These are phyloP conservation scores for Fusarium sp. DNA, from an alignment of 2,329 filamentous ascomycete species.

Conservation along the genomic window DNA sequence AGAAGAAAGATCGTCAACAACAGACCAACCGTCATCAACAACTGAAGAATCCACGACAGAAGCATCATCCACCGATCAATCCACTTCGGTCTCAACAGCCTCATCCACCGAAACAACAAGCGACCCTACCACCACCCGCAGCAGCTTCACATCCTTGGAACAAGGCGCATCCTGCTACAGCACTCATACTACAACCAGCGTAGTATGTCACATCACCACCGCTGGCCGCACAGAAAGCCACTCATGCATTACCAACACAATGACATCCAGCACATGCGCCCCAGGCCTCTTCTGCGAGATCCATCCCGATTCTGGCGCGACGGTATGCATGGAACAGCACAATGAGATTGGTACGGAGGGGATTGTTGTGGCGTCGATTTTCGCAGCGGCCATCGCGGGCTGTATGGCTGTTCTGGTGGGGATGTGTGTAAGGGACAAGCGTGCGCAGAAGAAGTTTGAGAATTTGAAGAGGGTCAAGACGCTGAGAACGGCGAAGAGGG, in stretches of 20 bases:
- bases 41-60: constrained; percentile 6
- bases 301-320: constrained; percentile 11
- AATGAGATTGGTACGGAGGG: constrained; percentile 13
- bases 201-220: constrained; percentile 21
- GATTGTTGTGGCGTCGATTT: constrained; percentile 9
- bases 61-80: constrained; percentile 1
- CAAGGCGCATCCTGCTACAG: constrained; percentile 24
- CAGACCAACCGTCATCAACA: not conserved
- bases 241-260: constrained; percentile 10
- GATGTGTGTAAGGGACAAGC: constrained; percentile 13
- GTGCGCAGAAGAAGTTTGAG: constrained; percentile 4
- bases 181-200: constrained; percentile 18
- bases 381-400: constrained; percentile 1
- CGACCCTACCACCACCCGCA: not conserved
- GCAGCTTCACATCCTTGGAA: not conserved
- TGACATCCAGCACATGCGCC: constrained; percentile 22
- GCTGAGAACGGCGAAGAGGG: not conserved
- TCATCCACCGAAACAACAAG: constrained; percentile 5
- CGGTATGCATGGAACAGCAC: constrained; percentile 19
- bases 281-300: constrained; percentile 15
- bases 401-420: constrained; percentile 11
- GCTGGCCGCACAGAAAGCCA: constrained; percentile 16
- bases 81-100: not conserved
- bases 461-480: constrained; percentile 12
- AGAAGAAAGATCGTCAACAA: not conserved